Evolutionary conservation across 2,329 filamentous ascomycete genomes (phyloP), one percentile per base, ranked within the genome.

Genomic region (Venturiaceae sp.): DNA sequence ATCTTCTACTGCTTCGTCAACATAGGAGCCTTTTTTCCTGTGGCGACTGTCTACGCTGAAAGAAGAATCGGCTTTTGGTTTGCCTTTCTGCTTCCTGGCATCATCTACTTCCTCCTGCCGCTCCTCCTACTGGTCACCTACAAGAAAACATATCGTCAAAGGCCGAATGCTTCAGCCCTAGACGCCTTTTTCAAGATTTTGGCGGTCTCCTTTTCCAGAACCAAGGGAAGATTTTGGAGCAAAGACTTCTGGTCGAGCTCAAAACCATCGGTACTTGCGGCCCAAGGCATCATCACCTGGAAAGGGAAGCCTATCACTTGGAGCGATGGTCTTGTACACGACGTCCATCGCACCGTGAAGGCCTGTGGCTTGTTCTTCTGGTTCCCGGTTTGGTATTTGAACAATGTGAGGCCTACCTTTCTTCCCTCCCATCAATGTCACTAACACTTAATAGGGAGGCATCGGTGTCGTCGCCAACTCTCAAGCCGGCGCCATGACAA

Each of bases 391-490:
- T 73, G 67, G 58, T 64, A 68, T 55, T 37, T 74, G 32, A 74
- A 74, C 47, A 67, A 72, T 67, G 70, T 54, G 41, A 56, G 53
- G 9, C 23, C 36, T 28, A 2, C 11, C 19, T 26, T 26, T 36
- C 26, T 21, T 19, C 3, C 1, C 8, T 21, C 4, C n/a, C 26
- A 14, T 16, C 26, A 3, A 28, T 23, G 5, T 54, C 34, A 13
- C 39, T 30, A 21, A 34, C 14, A 0, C 32, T 50, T 8, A 36
- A 6, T 36, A 47, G 37, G 28, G 37, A 19, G 32, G 41, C 21
- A 41, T 50, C 30, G 80, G 80, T 16, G 71, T 71, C 4, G 72
- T 80, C 0, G 72, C 75, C 19, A 77, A 68, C 50, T 80, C 76
- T 67, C 67, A 80, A 65, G 74, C 59, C 28, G 60, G 60, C 21